Base-by-base conservation (phyloP, 495 filamentous ascomycete genomes). In the Penicillium cataractarum region DNA sequence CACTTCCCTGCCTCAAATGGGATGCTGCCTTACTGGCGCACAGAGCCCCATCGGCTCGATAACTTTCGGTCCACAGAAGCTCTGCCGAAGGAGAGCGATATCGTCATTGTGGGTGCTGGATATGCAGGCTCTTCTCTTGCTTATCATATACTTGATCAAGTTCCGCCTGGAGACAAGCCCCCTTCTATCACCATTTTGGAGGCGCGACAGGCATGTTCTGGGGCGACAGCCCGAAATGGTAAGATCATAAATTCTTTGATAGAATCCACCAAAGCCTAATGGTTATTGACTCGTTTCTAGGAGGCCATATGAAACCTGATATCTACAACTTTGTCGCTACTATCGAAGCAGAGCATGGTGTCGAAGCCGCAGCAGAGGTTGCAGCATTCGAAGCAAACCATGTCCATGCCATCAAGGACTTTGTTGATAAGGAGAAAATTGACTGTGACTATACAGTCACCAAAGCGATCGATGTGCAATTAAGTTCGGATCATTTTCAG, bases 131-230 rank as follows among this genome's bases (percentile, higher is more conserved):
- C 85, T 3, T 87, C 87, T 49, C 84, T 86, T 2, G 89, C 89
- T 3, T 78, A 86, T 51, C 87, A 87, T 63, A 77, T 93, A 19
- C 65, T 80, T 26, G 72, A 82, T 55, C 76, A 81, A 63, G 74
- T 70, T 46, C 58, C 70, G 60, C 63, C 70, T 0, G 64, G 79
- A 31, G 81, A 74, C 9, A 59, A 53, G n/a, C 49, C 61, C 0
- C 69, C 69, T 19, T 74, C 69, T 0, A 78, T 93, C 8, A 81
- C 92, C 2, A 88, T 95, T 78, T 74, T 96, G 4, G 92, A 96
- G 74, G 91, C 91, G 15, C 80, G 91, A 52, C 87, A 94, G 78
- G 90, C 88, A 17, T 93, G 90, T 70, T 92, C 84, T 74, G 91
- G 92, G 4, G 92, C 92, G 19, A 94, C 92, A 4, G 92, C 90